Base-by-base conservation (phyloP, 345 rosid species). In the Citrus australasica region DNA sequence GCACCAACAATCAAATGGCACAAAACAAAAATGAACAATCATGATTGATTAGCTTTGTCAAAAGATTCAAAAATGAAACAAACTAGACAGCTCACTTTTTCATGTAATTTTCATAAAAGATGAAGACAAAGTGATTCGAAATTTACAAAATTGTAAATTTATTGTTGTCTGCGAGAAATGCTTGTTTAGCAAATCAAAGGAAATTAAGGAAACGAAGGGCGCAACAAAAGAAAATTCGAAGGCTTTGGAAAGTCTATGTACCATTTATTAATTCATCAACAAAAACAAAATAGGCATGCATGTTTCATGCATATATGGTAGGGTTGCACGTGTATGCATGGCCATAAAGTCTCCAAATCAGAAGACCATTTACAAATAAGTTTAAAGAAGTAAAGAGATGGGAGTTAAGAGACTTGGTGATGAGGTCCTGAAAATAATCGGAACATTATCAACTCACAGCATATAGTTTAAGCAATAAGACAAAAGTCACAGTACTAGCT, bases 1-100 rank as follows among this genome's bases (percentile, higher is more conserved):
- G 55, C 79, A 74, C 68, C 64, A 33, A 78, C 58, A 55, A 68
- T 71, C 74, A 22, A 81, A 75, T 83, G 79, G 77, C 37, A 83
- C 37, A 76, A 56, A 58, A 19, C 69, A 56, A 56, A 78, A 79
- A 63, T 79, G 78, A 70, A 55, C 73, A 76, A 78, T 75, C 38
- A 68, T 60, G 53, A 76, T 76, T 33, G 27, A 27, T 25, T 46
- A 11, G 8, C 32, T 42, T 53, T 53, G 58, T 53, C 58, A 11
- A 33, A 75, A 53, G 22, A 56, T 62, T 48, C 66, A 33, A 6
- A 42, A 30, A 9, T 16, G 25, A 27, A 62, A 32, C 17, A 7
- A 74, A 40, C 59, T 42, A 27, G 59, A 74, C 69, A 63, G 5
- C 56, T 74, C 55, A 27, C 38, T 35, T n/a, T 58, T 64, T 10